Evolutionary conservation across 345 rosid species (phyloP), one percentile per base, ranked within the genome.

Genomic region (Mercurialis annua): DNA sequence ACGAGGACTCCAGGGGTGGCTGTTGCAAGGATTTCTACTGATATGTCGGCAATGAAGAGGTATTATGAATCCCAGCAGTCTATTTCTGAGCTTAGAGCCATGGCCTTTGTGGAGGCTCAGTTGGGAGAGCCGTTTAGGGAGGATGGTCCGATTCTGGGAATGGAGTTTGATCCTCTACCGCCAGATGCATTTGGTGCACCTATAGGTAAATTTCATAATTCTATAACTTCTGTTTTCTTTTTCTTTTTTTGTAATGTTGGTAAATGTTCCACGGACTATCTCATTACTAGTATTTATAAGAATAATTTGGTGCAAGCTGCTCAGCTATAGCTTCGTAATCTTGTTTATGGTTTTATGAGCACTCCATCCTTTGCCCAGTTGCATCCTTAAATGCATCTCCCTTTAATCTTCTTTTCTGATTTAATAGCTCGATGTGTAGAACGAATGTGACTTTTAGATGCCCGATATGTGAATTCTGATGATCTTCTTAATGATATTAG

Each of bases 101-200:
- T 88, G 63, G 81, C 87, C 6, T 85, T 78, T 73, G 90, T 92
- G 50, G 90, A 92, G 72, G 81, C 90, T 50, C 97, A 90, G 75
- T 73, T 92, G 65, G 90, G 95, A 55, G 97, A 88, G 73, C 85
- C 87, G 31, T 61, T 92, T 76, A 86, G 94, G 81, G 91, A 88
- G 47, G 85, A 90, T 33, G 95, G 97, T 17, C 98, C 98, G 0
- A 66, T 86, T 69, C 91, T 92, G 56, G 98, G 98, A 43, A 83
- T 90, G 92, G 95, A 92, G 72, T 92, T 92, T 77, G 98, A 92
- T 82, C 88, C 92, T 20, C 78, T 92, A 72, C 98, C 97, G 18
- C 98, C 98, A 21, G 97, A 86, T 86, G 98, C 98, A 36, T 92
- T 92, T 74, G 98, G 97, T n/a, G 79, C 84, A 14, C 92, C 93